Conservation (phyloP, 495 filamentous ascomycete species). For the Acidomyces sp. region DNA sequence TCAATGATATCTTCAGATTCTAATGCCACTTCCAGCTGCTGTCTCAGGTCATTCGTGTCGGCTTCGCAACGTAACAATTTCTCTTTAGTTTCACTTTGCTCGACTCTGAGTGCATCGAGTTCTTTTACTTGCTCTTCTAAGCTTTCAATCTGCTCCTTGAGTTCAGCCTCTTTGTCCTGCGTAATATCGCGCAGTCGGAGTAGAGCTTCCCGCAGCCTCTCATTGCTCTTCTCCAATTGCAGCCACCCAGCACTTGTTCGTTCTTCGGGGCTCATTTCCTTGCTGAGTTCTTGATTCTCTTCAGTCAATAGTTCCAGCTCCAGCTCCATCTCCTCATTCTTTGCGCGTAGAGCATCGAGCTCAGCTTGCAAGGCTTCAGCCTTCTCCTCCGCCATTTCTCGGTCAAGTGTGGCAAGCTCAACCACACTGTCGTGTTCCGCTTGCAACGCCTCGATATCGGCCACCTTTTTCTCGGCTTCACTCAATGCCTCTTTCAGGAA, state of each 20-base stretch:
- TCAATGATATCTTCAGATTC: constrained; percentile 89
- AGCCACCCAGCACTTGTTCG: constrained; percentile 73
- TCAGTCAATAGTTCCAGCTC: constrained; percentile 79
- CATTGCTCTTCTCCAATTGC: constrained; percentile 81
- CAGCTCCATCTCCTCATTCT: constrained; percentile 69
- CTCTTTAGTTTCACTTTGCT: constrained; percentile 56
- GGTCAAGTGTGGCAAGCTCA: constrained; percentile 79
- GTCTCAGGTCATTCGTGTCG: constrained; percentile 71
- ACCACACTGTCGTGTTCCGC: constrained; percentile 71
- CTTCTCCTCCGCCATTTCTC: constrained; percentile 93
- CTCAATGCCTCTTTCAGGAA: constrained; percentile 65
- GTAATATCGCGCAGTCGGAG: constrained; percentile 74
- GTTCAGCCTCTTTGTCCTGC: constrained; percentile 69
- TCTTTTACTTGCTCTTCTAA: constrained; percentile 69
- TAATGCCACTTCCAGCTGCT: constrained; percentile 79
- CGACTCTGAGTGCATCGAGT: constrained; percentile 52
- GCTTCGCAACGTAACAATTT: constrained; percentile 58
- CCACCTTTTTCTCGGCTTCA: constrained; percentile 54
- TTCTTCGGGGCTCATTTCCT: constrained; percentile 81
- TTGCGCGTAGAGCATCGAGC: constrained; percentile 59
- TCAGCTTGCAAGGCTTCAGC: constrained; percentile 70
- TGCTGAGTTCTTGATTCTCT: constrained; percentile 69
- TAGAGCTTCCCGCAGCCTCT: constrained; percentile 75
- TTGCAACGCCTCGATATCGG: constrained; percentile 57
- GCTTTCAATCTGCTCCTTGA: constrained; percentile 61